phyloP scores from a whole-genome alignment of 352 stramenopile genomes.

The Pythium angustatum region DNA sequence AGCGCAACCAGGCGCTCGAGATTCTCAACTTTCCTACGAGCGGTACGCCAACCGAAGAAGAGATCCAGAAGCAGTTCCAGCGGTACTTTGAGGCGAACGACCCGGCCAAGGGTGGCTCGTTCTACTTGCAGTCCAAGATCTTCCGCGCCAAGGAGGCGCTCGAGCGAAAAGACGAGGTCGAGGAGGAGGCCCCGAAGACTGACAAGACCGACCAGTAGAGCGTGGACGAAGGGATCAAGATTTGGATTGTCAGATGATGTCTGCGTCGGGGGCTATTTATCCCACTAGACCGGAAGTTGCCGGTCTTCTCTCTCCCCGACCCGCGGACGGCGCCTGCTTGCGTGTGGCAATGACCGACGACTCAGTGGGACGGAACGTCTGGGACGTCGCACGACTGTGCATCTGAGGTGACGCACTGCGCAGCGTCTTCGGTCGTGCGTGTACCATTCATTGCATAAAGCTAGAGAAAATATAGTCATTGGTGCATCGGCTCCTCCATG shows the following conservation, averaged over 20 bases:
- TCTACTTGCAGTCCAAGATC: constrained; percentile 94
- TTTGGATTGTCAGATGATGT: background rate
- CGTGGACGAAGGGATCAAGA: background rate
- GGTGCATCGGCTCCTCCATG: background rate
- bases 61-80: constrained; percentile 86
- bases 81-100: constrained; percentile 90
- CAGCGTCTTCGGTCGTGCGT: background rate
- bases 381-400: background rate
- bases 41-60: constrained; percentile 45
- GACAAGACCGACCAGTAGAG: constrained; percentile 25
- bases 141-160: constrained; percentile 90
- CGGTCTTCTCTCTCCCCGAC: constrained; percentile 31
- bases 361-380: background rate
- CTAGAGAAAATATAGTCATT: background rate
- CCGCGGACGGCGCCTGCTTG: constrained; percentile 9
- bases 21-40: constrained; percentile 81
- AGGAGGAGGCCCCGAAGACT: constrained; percentile 19
- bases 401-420: background rate
- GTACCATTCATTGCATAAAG: background rate
- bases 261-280: constrained; percentile 35
- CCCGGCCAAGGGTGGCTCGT: constrained; percentile 88
- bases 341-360: background rate
- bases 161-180: constrained; percentile 41
- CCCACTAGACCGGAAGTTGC: constrained; percentile 27
- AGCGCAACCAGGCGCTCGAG: constrained; percentile 69